Evolutionary conservation across 1,139 yeast species (phyloP), one percentile per base, ranked within the genome.

Genomic region (Saccharomyces hybrid): DNA sequence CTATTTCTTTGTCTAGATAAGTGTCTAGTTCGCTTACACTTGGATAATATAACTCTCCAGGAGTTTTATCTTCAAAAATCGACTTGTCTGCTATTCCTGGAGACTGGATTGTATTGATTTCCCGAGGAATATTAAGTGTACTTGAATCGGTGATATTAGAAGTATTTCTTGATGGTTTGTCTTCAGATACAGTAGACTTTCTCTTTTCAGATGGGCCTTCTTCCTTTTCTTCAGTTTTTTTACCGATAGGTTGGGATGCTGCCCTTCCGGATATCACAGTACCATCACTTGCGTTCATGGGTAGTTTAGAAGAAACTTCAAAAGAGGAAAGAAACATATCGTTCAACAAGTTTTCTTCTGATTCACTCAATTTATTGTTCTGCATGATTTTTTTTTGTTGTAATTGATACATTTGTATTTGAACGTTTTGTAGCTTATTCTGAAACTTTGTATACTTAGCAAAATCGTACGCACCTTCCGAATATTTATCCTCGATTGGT

Each of bases 401-500:
- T 32, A 67, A 57, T 16, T 58, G 51, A 26, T 61, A 65, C 61
- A 70, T 59, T 42, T 67, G 69, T 38, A 63, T 59, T 49, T 68
- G 70, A 14, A 66, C 54, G 25, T 62, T 66, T 48, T 71, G 72
- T 31, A 72, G 51, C 27, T 69, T 69, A 20, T 66, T 67, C 54
- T 73, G 76, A 51, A 71, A 72, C 47, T 61, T 57, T 2, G 71
- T 62, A 53, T 72, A 73, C 14, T 66, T 68, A 7, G 70, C 71
- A 53, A 70, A 73, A 51, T 73, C 67, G 55, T 73, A 73, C 13
- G 73, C 68, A 1, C 78, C 78, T 32, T 58, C 47, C 1, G 66
- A 68, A 59, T 71, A 73, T 34, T 65, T 64, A 58, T 75, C 78
- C 46, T 63, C 57, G 28, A 80, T 77, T 1, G 95, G 93, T 26